These are phyloP conservation scores for Tuber aestivum DNA, from an alignment of 495 filamentous ascomycete genomes.

Conservation along the genomic window DNA sequence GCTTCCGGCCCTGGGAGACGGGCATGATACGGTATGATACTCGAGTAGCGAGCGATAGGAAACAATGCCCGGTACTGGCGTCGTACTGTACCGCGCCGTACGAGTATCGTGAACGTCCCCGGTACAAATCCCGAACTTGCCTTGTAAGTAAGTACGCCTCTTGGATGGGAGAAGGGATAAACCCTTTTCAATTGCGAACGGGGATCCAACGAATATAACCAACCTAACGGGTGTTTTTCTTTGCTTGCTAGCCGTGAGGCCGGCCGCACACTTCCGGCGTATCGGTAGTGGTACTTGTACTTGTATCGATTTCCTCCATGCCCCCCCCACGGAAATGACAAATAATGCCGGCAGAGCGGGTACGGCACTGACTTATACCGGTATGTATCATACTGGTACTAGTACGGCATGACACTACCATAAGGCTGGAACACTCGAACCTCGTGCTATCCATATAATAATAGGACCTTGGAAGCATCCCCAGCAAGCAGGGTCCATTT, in stretches of 20 bases:
- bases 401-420: too few species aligned
- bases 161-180: background rate
- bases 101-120: background rate
- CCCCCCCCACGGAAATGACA: background rate
- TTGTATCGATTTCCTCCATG: background rate
- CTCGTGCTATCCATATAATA: too few species aligned
- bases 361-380: too few species aligned
- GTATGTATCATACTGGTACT: too few species aligned
- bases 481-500: background rate
- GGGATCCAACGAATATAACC: background rate
- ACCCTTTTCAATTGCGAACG: background rate
- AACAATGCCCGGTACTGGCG: too few species aligned
- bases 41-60: background rate
- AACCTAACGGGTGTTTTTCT: background rate
- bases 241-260: background rate
- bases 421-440: background rate
- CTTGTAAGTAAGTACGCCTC: too few species aligned
- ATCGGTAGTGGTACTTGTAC: background rate
- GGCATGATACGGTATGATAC: background rate
- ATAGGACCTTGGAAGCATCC: background rate
- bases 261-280: background rate
- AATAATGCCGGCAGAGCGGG: background rate
- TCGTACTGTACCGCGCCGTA: background rate
- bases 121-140: background rate
- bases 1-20: background rate